These are phyloP conservation scores for Xerocomus nothofagi DNA, from an alignment of 1,284 basidiomycete genomes.

Conservation along the genomic window DNA sequence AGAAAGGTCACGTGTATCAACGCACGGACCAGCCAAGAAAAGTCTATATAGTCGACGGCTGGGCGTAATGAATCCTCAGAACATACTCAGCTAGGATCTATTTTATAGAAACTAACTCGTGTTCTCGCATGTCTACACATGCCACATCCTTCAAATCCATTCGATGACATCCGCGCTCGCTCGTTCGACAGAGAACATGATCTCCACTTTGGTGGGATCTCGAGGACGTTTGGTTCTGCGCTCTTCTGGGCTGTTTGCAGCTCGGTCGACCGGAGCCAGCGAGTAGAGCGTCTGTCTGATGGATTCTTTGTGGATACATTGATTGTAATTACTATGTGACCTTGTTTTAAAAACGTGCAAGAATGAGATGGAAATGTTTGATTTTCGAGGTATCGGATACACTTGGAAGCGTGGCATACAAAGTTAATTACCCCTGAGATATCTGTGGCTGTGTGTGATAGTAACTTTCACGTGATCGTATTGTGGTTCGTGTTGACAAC, in stretches of 20 bases:
- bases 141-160: slow-evolving; percentile 78
- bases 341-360: too few relatives aligned
- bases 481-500: slow-evolving; percentile 25
- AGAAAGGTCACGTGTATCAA: slow-evolving; percentile 2
- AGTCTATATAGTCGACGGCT: slow-evolving; percentile 41
- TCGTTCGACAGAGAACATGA: slow-evolving; percentile 80
- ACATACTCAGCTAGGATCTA: slow-evolving; percentile 89
- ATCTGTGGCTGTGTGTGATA: slow-evolving; percentile 5
- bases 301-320: slow-evolving; percentile 43
- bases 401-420: too few relatives aligned
- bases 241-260: slow-evolving; percentile 41
- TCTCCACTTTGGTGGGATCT: slow-evolving; percentile 43
- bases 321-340: too few relatives aligned
- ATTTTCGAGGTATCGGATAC: too few relatives aligned
- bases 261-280: slow-evolving; percentile 45
- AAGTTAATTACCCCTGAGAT: too few relatives aligned
- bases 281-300: slow-evolving; percentile 76
- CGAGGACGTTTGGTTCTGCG: slow-evolving; percentile 71
- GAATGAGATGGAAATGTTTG: too few relatives aligned
- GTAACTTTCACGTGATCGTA: slow-evolving; percentile 28
- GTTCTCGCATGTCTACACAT: slow-evolving; percentile 87
- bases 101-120: slow-evolving; percentile 88
- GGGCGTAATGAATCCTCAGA: slow-evolving; percentile 48
- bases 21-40: slow-evolving; percentile 40
- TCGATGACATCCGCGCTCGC: slow-evolving; percentile 71